Conservation (phyloP, 352 stramenopile species). For the Phytophthora pini region DNA sequence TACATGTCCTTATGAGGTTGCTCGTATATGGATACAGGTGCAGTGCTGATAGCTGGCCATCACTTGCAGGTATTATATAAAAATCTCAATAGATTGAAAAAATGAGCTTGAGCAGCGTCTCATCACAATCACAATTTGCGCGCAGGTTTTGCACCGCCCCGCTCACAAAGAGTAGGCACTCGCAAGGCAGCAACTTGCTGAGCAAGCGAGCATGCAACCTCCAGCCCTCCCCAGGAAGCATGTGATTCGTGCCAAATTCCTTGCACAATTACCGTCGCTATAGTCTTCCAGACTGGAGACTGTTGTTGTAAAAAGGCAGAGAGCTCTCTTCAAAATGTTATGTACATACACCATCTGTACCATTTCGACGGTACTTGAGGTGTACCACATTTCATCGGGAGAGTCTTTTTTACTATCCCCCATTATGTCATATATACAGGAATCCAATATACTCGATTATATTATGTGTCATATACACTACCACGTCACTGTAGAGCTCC, state of each 20-base stretch:
- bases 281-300: not conserved
- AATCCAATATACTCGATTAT: too few species aligned
- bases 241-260: not conserved
- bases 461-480: too few species aligned
- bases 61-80: not conserved
- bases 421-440: too few species aligned
- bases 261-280: not conserved
- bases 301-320: constrained; percentile 12
- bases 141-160: constrained; percentile 8
- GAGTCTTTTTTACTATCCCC: too few species aligned
- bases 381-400: too few species aligned
- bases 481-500: too few species aligned
- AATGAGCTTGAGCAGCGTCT: not conserved
- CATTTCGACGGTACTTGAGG: too few species aligned
- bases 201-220: not conserved
- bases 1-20: too few species aligned
- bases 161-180: constrained; percentile 25
- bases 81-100: constrained; percentile 12
- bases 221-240: not conserved
- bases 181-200: not conserved
- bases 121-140: constrained; percentile 2
- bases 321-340: not conserved
- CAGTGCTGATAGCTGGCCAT: not conserved
- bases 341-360: not conserved
- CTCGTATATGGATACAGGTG: not conserved